phyloP scores from a whole-genome alignment of 139 green algal species.

The Bryopsis sp. region DNA sequence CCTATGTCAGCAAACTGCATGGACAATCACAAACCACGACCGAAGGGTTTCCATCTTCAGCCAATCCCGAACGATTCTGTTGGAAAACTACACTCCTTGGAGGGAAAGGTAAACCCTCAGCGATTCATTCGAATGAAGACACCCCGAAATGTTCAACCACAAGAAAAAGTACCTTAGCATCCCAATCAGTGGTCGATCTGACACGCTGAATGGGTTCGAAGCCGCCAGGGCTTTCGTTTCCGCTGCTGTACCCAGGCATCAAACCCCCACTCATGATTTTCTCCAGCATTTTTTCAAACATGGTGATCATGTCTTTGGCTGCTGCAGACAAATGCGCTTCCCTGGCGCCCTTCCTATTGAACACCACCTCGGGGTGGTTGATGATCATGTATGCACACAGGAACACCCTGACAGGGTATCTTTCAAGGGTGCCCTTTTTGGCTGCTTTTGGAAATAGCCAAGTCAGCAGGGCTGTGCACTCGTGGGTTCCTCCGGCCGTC shows the following conservation, averaged over 20 bases:
- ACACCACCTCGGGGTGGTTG: constrained; percentile 60
- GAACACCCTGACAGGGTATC: constrained; percentile 78
- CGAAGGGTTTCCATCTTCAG: too few species aligned
- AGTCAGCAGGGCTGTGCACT: constrained; percentile 20
- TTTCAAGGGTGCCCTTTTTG: constrained; percentile 26
- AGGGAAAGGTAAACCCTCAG: too few species aligned
- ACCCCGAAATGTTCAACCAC: too few species aligned
- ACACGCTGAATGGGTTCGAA: too few species aligned
- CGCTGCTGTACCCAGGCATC: too few species aligned
- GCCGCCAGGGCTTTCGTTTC: too few species aligned
- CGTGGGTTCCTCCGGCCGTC: background rate
- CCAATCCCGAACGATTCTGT: too few species aligned
- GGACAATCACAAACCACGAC: background rate
- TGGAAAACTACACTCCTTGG: background rate
- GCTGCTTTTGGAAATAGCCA: constrained; percentile 28
- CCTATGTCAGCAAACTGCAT: background rate
- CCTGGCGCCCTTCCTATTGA: constrained; percentile 35
- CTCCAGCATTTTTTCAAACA: constrained; percentile 58
- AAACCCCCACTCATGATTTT: too few species aligned
- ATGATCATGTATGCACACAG: constrained; percentile 83
- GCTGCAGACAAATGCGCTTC: constrained; percentile 45
- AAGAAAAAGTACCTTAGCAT: too few species aligned
- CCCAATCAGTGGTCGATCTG: too few species aligned
- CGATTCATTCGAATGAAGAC: too few species aligned
- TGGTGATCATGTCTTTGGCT: constrained; percentile 40